phyloP scores from a whole-genome alignment of 495 filamentous ascomycete species.

The Xylaria venustula region DNA sequence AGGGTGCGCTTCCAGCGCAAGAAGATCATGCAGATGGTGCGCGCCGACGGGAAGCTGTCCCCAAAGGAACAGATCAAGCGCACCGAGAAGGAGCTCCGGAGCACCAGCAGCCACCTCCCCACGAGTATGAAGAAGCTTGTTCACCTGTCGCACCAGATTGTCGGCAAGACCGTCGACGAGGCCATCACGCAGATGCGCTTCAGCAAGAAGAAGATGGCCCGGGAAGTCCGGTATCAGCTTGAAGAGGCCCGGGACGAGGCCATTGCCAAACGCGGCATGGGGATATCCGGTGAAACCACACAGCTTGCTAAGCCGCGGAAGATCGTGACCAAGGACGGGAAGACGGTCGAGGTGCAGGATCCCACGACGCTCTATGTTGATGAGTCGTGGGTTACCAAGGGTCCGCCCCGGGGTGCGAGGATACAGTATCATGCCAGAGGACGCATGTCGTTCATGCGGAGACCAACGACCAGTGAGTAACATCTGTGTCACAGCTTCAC shows the following conservation, averaged over 20 bases:
- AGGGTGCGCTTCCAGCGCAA: conserved; percentile 75
- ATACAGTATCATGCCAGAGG: conserved; percentile 70
- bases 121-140: conserved; percentile 88
- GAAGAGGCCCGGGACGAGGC: conserved; percentile 75
- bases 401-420: conserved; percentile 49
- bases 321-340: conserved; percentile 56
- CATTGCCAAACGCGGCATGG: conserved; percentile 79
- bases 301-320: conserved; percentile 28
- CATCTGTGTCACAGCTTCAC: neutral
- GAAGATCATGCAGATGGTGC: conserved; percentile 72
- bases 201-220: conserved; percentile 87
- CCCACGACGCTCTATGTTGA: conserved; percentile 78
- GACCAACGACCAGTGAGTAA: conserved; percentile 70
- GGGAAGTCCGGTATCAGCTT: conserved; percentile 74
- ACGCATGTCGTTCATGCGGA: conserved; percentile 54
- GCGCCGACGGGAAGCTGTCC: conserved; percentile 54
- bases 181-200: conserved; percentile 95
- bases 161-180: conserved; percentile 86
- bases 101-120: conserved; percentile 65
- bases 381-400: conserved; percentile 87
- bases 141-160: conserved; percentile 78
- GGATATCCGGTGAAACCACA: conserved; percentile 44
- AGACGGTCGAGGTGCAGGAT: conserved; percentile 63
- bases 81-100: conserved; percentile 67
- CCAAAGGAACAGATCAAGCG: conserved; percentile 61